Percentiles rank a stretch among this genome's conserved stretches.
Evolutionary conservation across 1,139 yeast genomes (phyloP).

Genomic region (Saccharomyces hybrid): DNA sequence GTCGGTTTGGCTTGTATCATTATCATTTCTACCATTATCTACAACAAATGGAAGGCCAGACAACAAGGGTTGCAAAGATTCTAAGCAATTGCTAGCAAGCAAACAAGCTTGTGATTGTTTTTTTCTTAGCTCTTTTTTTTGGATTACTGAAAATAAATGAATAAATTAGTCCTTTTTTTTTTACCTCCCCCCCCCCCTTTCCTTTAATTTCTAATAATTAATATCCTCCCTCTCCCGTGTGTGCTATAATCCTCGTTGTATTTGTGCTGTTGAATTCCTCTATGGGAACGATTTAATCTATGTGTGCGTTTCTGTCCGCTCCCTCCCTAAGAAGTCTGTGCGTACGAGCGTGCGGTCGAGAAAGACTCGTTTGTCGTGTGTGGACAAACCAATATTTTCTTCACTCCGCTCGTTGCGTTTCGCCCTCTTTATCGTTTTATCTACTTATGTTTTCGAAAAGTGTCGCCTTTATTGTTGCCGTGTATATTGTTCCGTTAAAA

Average conservation of each 20-base stretch:
- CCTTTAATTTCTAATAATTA: constrained; percentile 1
- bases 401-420: neutral
- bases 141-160: neutral
- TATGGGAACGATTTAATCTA: neutral
- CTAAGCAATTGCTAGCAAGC: constrained; percentile 16
- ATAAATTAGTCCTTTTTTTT: neutral
- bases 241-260: neutral
- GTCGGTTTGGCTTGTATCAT: constrained; percentile 40
- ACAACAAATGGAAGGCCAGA: constrained; percentile 34
- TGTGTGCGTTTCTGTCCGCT: neutral
- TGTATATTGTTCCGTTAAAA: neutral
- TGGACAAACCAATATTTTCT: neutral
- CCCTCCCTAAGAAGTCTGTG: neutral
- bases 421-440: neutral
- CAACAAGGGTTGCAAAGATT: constrained; percentile 37
- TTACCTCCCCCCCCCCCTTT: neutral
- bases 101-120: neutral
- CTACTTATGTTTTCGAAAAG: neutral
- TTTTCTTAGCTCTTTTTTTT: neutral
- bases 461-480: neutral
- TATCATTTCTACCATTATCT: constrained; percentile 27
- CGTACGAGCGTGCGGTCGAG: neutral
- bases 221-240: neutral
- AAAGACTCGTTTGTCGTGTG: neutral
- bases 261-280: neutral